Percentiles rank a stretch among this genome's conserved stretches.
Evolutionary conservation across 1,284 basidiomycete genomes (phyloP).

Genomic region (Pseudomicrostroma phylloplanum): DNA sequence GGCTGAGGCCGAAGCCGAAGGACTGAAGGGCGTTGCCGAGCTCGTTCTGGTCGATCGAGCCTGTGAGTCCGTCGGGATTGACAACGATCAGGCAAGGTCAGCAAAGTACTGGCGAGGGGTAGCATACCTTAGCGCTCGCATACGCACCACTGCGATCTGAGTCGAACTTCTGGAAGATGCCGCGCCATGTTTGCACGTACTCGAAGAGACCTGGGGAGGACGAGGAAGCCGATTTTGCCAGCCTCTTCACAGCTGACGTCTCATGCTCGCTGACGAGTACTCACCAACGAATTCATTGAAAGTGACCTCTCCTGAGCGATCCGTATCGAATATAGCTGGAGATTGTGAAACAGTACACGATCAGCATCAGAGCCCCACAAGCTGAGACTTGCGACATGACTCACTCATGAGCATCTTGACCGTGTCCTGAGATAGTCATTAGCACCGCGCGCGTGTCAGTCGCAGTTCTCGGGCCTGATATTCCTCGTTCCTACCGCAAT

Average conservation of each 20-base stretch:
- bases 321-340: conserved; percentile 31
- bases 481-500: background rate
- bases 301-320: conserved; percentile 36
- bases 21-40: conserved; percentile 27
- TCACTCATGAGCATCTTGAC: conserved; percentile 43
- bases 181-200: conserved; percentile 44
- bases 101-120: background rate
- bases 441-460: no score
- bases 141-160: conserved; percentile 26
- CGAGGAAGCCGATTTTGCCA: background rate
- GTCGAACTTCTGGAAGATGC: conserved; percentile 39
- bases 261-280: no score
- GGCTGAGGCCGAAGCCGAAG: conserved; percentile 39
- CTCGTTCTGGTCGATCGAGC: conserved; percentile 30
- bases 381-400: no score
- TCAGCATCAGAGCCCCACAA: no score
- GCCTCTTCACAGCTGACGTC: no score
- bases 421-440: conserved; percentile 20
- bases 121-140: background rate
- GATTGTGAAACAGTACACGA: no score
- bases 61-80: background rate
- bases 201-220: conserved; percentile 31
- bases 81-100: background rate
- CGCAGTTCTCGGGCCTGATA: background rate
- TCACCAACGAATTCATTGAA: conserved; percentile 29